phyloP scores from a whole-genome alignment of 2,329 filamentous ascomycete genomes.

The Sphaerulina musiva region DNA sequence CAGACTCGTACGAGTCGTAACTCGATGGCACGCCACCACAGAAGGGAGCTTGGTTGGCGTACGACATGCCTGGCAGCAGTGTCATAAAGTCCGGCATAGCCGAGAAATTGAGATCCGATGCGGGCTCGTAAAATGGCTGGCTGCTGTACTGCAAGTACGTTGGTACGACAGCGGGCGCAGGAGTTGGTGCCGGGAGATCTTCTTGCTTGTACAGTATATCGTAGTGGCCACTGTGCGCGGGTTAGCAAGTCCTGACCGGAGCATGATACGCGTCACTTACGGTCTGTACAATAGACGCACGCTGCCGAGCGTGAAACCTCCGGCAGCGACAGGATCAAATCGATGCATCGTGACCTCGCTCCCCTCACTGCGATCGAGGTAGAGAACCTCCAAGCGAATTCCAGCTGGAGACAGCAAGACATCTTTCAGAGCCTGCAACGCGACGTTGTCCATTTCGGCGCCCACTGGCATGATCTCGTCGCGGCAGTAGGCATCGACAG shows the following conservation, averaged over 20 bases:
- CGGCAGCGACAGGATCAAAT: constrained; percentile 46
- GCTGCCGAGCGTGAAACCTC: constrained; percentile 50
- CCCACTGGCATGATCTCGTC: constrained; percentile 65
- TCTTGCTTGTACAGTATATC: constrained; percentile 78
- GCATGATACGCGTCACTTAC: constrained; percentile 38
- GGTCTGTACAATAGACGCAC: constrained; percentile 62
- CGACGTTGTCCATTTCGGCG: constrained; percentile 86
- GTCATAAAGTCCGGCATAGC: constrained; percentile 36
- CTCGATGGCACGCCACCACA: constrained; percentile 21
- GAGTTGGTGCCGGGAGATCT: constrained; percentile 37
- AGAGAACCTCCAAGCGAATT: constrained; percentile 79
- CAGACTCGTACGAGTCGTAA: constrained; percentile 20
- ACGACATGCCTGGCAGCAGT: constrained; percentile 44
- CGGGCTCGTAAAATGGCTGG: constrained; percentile 25
- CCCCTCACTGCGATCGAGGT: constrained; percentile 80
- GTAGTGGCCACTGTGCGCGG: constrained; percentile 66
- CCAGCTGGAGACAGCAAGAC: constrained; percentile 72
- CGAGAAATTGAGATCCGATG: constrained; percentile 27
- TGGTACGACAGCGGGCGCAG: constrained; percentile 26
- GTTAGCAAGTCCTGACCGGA: constrained; percentile 18
- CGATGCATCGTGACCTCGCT: constrained; percentile 66
- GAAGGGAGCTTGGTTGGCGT: constrained; percentile 21
- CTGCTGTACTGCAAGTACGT: constrained; percentile 33
- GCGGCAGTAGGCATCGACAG: constrained; percentile 62
- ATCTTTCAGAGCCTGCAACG: constrained; percentile 68